Base-by-base conservation (phyloP, 345 rosid species). In the Pelargonium nanum region DNA sequence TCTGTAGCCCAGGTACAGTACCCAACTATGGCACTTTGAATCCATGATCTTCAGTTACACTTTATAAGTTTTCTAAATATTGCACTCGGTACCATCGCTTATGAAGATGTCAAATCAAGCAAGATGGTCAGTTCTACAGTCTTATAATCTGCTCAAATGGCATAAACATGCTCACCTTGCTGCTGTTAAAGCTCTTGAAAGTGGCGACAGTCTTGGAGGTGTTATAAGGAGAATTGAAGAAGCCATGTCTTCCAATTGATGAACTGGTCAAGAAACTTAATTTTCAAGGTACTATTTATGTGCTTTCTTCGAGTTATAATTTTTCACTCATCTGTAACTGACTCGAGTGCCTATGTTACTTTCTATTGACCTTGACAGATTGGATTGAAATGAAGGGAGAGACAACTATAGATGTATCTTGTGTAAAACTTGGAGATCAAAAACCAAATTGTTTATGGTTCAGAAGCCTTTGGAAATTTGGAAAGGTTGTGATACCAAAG, bases 21-120 rank as follows among this genome's bases (percentile, higher is more conserved):
- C 13, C 55, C 50, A 25, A 19, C 52, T 32, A 45, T 53, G n/a
- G 45, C 67, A 40, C 22, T 53, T 68, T 62, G n/a, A n/a, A n/a
- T 30, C 22, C 57, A 19, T 50, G 17, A 22, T 53, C 23, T 23
- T 53, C 21, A 53, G 8, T 53, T 53, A 21, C 22, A 19, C 25
- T 8, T 22, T 21, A 55, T 21, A 55, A 24, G 25, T 20, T 19
- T 22, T 55, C 25, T 16, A 55, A 55, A 24, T 21, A 5, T 22
- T 53, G 1, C 19, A 53, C 20, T 20, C 10, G 19, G 4, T 56
- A 7, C 34, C 44, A 60, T 63, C 51, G 22, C 53, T 63, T 1
- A 20, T 58, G 61, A n/a, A 91, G 95, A 91, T 88, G 98, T 84
- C 95, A n/a, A 91, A 91, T 82, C 96, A 85, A 79, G 98, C 98